These are phyloP conservation scores for Penicillium aurantiogriseum DNA, from an alignment of 2,329 filamentous ascomycete genomes.

Conservation along the genomic window DNA sequence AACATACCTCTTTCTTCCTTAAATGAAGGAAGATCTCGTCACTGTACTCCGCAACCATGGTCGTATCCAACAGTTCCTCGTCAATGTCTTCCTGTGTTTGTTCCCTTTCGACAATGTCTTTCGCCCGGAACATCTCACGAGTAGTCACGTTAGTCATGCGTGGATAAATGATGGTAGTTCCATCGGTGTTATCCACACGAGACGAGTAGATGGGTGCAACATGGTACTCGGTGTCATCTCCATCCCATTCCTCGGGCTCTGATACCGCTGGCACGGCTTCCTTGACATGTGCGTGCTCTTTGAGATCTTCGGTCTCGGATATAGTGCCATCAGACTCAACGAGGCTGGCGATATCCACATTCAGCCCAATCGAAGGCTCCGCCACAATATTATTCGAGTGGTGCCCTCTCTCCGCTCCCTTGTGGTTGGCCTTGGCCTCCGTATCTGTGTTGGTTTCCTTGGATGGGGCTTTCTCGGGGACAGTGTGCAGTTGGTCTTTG, in stretches of 20 bases:
- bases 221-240: conserved; percentile 70
- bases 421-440: conserved; percentile 5
- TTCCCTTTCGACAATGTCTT: conserved; percentile 63
- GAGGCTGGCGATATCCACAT: background rate
- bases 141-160: conserved; percentile 56
- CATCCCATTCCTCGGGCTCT: conserved; percentile 70
- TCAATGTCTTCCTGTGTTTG: conserved; percentile 73
- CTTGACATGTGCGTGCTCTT: conserved; percentile 9
- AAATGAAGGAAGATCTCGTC: conserved; percentile 96
- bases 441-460: conserved; percentile 28
- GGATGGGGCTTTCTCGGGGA: conserved; percentile 34
- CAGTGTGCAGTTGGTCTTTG: conserved; percentile 48
- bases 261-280: conserved; percentile 33
- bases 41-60: conserved; percentile 95
- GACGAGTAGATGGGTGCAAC: conserved; percentile 78
- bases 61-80: conserved; percentile 88
- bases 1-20: conserved; percentile 75
- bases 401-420: conserved; percentile 11
- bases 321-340: conserved; percentile 21
- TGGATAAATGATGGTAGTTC: conserved; percentile 67
- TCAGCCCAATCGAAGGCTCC: conserved; percentile 3
- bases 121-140: conserved; percentile 70
- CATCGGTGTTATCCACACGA: conserved; percentile 69
- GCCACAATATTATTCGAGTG: background rate
- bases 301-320: conserved; percentile 17